Evolutionary conservation across 176 grass and related monocot species (phyloP).

Genomic region (Neostapfia colusana): DNA sequence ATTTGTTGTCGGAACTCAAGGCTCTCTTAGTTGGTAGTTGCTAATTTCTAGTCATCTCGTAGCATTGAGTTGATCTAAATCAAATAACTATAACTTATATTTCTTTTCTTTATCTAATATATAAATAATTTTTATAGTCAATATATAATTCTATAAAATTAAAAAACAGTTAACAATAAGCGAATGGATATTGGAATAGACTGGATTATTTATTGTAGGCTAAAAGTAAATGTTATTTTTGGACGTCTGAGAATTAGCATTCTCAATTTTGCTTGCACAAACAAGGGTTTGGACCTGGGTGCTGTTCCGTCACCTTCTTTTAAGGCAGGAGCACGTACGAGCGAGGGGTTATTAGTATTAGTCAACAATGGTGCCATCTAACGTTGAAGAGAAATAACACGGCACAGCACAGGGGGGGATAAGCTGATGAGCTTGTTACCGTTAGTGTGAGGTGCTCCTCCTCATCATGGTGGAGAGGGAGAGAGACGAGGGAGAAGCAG

Average conservation of each 20-base stretch:
- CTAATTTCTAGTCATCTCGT: too few species aligned
- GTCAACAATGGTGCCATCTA: not conserved
- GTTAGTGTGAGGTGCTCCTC: not conserved
- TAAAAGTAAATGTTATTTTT: too few species aligned
- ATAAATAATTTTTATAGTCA: not conserved
- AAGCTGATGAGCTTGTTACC: not conserved
- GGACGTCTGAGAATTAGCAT: too few species aligned
- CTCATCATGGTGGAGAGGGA: conserved; percentile 51
- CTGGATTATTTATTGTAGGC: too few species aligned
- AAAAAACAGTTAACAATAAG: too few species aligned
- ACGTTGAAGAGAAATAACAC: not conserved
- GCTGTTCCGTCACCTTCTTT: not conserved
- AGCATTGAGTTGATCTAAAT: too few species aligned
- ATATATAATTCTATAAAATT: too few species aligned
- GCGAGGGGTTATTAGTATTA: too few species aligned
- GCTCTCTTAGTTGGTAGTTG: not conserved
- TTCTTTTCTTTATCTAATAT: too few species aligned
- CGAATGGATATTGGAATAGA: too few species aligned
- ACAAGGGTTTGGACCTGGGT: not conserved
- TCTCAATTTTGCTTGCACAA: not conserved
- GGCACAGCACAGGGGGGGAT: not conserved
- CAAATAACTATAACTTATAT: too few species aligned
- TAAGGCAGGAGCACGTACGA: not conserved
- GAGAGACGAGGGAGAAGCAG: conserved; percentile 27
- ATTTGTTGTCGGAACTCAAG: not conserved